Percentiles rank a stretch among this genome's conserved stretches.
These are phyloP conservation scores for Quercus ilex DNA, from an alignment of 306 rosid species.

Conservation along the genomic window DNA sequence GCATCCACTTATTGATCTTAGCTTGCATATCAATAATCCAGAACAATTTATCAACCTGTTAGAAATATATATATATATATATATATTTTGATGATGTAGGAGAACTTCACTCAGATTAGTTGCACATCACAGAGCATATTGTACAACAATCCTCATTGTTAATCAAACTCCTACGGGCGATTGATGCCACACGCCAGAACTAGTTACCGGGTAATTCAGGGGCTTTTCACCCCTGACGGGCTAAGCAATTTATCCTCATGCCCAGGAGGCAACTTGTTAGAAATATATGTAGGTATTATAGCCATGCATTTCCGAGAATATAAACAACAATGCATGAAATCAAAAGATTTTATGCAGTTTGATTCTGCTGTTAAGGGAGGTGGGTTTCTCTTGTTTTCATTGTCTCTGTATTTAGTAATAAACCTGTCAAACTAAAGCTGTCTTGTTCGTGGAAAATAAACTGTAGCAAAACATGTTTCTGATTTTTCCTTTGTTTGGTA, in stretches of 20 bases:
- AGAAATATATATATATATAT: neutral
- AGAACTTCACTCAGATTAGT: too few species aligned
- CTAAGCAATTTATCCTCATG: too few species aligned
- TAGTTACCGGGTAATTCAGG: too few species aligned
- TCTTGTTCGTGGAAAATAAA: neutral
- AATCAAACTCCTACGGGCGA: too few species aligned
- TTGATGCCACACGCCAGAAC: too few species aligned
- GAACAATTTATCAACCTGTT: neutral
- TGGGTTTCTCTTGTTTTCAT: neutral
- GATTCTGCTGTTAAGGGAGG: neutral
- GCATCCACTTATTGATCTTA: neutral
- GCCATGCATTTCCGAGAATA: neutral
- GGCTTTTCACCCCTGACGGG: too few species aligned
- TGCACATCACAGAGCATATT: too few species aligned
- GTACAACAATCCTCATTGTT: too few species aligned
- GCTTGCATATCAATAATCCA: neutral
- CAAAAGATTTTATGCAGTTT: neutral
- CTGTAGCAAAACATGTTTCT: neutral
- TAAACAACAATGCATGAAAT: neutral
- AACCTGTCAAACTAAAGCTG: neutral
- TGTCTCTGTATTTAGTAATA: neutral
- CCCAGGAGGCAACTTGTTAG: neutral
- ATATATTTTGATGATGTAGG: too few species aligned
- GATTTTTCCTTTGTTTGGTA: neutral
- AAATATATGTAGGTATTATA: neutral